Conservation (phyloP, 1,284 basidiomycete species). For the Cutaneotrichosporon sp. region DNA sequence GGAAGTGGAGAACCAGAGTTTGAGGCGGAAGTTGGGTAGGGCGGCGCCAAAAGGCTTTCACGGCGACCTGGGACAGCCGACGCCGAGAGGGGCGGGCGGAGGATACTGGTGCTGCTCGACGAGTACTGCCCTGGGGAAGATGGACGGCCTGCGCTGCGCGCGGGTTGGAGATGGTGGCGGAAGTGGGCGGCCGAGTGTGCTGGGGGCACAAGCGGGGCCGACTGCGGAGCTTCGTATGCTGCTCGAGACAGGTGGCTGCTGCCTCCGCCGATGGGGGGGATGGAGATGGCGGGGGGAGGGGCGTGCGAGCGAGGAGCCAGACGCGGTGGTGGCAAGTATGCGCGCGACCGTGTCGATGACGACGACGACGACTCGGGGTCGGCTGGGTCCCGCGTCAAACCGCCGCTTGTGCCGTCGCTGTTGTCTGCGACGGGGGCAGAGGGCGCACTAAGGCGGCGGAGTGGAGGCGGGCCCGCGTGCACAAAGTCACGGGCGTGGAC, state of each 20-base stretch:
- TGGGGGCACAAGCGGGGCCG: conserved; percentile 10
- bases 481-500: conserved; percentile 3
- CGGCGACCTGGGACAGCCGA: conserved; percentile 2
- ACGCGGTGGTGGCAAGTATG: conserved; percentile 8
- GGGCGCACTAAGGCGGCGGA: conserved; percentile 13
- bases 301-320: conserved; percentile 11
- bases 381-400: background rate
- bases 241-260: background rate
- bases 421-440: background rate
- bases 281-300: conserved; percentile 12
- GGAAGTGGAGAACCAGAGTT: conserved; percentile 17
- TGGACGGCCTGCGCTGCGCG: conserved; percentile 7
- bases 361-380: background rate
- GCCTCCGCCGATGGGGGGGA: conserved; percentile 7
- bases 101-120: background rate
- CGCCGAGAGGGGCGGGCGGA: background rate
- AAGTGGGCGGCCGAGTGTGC: conserved; percentile 7
- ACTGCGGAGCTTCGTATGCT: conserved; percentile 8
- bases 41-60: conserved; percentile 6
- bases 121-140: conserved; percentile 7
- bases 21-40: conserved; percentile 1
- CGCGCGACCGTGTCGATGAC: conserved; percentile 2
- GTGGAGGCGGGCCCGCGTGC: conserved; percentile 13
- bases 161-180: conserved; percentile 8
- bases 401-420: background rate